Percentiles rank a stretch among this genome's conserved stretches.
Conservation (phyloP, 805 yeast genomes). For the Metschnikowia cerradonensis region DNA sequence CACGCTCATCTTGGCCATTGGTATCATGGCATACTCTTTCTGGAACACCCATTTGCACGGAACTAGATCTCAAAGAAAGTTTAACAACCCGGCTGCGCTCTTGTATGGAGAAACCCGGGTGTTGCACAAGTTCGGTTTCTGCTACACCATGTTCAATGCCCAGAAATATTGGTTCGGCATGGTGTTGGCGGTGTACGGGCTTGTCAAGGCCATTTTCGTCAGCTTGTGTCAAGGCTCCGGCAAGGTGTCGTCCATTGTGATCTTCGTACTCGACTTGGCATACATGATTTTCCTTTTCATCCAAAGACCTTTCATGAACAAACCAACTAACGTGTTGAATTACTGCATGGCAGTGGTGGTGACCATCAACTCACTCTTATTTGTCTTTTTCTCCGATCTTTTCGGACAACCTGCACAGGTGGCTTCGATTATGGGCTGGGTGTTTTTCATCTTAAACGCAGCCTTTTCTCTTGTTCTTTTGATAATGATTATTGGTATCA, state of each 20-base stretch:
- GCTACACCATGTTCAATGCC: slow-evolving; percentile 86
- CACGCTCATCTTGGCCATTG: slow-evolving; percentile 57
- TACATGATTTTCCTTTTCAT: slow-evolving; percentile 62
- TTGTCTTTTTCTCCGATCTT: slow-evolving; percentile 78
- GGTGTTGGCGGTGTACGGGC: slow-evolving; percentile 55
- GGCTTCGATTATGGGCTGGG: slow-evolving; percentile 84
- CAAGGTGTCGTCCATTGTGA: slow-evolving; percentile 70
- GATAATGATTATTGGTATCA: slow-evolving; percentile 63
- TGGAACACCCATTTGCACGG: slow-evolving; percentile 66
- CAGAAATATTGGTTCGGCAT: slow-evolving; percentile 78
- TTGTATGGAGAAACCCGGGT: slow-evolving; percentile 74
- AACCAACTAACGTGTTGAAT: slow-evolving; percentile 72
- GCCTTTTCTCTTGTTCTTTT: slow-evolving; percentile 77
- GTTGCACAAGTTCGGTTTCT: slow-evolving; percentile 78
- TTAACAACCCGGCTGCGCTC: slow-evolving; percentile 81
- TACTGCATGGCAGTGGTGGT: slow-evolving; percentile 69
- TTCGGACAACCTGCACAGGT: slow-evolving; percentile 79
- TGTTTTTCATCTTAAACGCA: slow-evolving; percentile 84
- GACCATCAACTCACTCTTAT: slow-evolving; percentile 76
- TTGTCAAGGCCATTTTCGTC: slow-evolving; percentile 68
- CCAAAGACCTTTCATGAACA: slow-evolving; percentile 74
- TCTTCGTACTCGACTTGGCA: slow-evolving; percentile 71
- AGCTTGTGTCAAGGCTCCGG: slow-evolving; percentile 79
- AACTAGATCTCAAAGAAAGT: slow-evolving; percentile 49
- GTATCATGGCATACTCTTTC: slow-evolving; percentile 60